These are phyloP conservation scores for Fagopyrum esculentum DNA, from an alignment of 148 eudicot genomes.

Conservation along the genomic window DNA sequence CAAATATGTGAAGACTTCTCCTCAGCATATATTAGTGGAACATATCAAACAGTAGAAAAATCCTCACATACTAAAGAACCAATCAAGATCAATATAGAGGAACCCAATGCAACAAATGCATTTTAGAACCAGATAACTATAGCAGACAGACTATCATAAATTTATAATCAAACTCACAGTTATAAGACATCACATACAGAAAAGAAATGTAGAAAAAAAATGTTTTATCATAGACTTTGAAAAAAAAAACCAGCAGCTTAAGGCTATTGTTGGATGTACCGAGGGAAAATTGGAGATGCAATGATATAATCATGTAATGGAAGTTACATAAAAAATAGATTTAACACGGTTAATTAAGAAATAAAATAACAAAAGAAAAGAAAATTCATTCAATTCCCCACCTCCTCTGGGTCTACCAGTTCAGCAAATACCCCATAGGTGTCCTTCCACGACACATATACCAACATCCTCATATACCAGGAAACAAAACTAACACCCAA, in stretches of 20 bases:
- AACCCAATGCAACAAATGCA: not conserved
- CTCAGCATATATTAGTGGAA: no score
- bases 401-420: slow-evolving; percentile 91
- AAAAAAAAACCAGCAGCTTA: not conserved
- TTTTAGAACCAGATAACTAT: not conserved
- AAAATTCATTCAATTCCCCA: slow-evolving; percentile 14
- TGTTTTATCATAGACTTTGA: not conserved
- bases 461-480: slow-evolving; percentile 16
- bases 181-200: not conserved
- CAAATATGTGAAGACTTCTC: no score
- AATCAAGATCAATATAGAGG: slow-evolving; percentile 33
- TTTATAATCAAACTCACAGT: not conserved
- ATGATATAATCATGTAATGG: no score
- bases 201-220: not conserved
- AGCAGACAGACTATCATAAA: not conserved
- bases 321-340: no score
- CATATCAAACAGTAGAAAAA: no score
- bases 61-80: no score
- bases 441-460: slow-evolving; percentile 58
- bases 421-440: slow-evolving; percentile 81
- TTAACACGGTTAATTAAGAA: not conserved
- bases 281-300: no score
- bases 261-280: not conserved
- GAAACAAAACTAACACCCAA: slow-evolving; percentile 13
- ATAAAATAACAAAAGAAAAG: not conserved